Conservation (phyloP, 140 eudicot species). For the Bidens hawaiensis region DNA sequence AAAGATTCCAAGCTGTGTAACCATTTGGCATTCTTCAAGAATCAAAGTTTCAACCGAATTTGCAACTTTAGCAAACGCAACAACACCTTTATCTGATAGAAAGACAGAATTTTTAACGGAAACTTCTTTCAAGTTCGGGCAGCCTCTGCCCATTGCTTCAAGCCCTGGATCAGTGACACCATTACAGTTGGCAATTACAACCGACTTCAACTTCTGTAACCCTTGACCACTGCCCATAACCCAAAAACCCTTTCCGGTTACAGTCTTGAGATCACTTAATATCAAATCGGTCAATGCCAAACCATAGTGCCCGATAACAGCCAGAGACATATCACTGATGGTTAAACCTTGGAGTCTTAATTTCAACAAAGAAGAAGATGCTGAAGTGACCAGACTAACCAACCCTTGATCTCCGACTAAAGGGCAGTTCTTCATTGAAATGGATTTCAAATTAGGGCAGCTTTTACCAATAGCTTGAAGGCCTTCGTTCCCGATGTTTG, state of each 20-base stretch:
- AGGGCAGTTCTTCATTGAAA: conserved; percentile 53
- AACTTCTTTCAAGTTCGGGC: conserved; percentile 49
- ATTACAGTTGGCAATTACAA: conserved; percentile 35
- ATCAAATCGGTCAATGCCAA: conserved; percentile 42
- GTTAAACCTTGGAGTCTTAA: conserved; percentile 40
- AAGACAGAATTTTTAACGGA: conserved; percentile 28
- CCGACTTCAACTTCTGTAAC: conserved; percentile 46
- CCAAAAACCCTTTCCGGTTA: conserved; percentile 74
- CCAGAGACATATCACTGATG: conserved; percentile 58
- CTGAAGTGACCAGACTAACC: conserved; percentile 50
- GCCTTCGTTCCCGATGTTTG: conserved; percentile 47
- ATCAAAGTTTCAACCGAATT: conserved; percentile 42
- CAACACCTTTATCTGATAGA: conserved; percentile 66
- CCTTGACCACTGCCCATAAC: conserved; percentile 81
- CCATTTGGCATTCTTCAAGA: conserved; percentile 63
- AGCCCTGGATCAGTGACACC: conserved; percentile 60
- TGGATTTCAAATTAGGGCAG: conserved; percentile 50
- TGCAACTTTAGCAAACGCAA: conserved; percentile 44
- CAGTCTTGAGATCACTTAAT: conserved; percentile 39
- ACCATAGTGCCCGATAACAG: conserved; percentile 76
- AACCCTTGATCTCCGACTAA: conserved; percentile 65
- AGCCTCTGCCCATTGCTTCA: conserved; percentile 57
- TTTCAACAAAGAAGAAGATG: conserved; percentile 34
- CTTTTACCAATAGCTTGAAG: conserved; percentile 50
- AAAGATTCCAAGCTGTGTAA: conserved; percentile 61